phyloP scores from a whole-genome alignment of 2,329 filamentous ascomycete species.

The Ceratocystis harringtonii region DNA sequence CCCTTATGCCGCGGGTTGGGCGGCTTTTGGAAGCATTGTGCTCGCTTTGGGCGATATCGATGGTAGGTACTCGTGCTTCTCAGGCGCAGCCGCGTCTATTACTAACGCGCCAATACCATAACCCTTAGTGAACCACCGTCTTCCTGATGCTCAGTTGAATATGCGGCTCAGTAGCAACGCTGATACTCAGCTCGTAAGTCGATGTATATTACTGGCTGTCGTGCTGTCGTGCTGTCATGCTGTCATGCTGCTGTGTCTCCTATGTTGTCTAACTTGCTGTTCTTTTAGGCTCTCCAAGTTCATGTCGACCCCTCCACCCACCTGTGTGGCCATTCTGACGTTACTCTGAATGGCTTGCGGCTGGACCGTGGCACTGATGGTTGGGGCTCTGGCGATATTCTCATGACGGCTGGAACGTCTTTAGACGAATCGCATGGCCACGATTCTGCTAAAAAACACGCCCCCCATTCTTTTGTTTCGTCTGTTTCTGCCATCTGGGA shows the following conservation, averaged over 20 bases:
- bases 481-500: slow-evolving; percentile 13
- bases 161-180: slow-evolving; percentile 14
- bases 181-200: slow-evolving; percentile 12
- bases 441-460: neutral
- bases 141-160: slow-evolving; percentile 17
- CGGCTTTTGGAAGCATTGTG: neutral
- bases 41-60: neutral
- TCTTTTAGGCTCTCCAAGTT: slow-evolving; percentile 10
- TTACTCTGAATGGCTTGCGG: slow-evolving; percentile 7
- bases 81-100: neutral
- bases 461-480: neutral
- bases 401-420: neutral
- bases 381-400: slow-evolving; percentile 12
- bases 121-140: neutral
- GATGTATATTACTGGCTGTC: slow-evolving; percentile 1
- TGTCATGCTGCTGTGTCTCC: neutral
- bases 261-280: neutral
- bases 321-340: slow-evolving; percentile 14
- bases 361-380: slow-evolving; percentile 9
- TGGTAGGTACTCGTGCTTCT: neutral
- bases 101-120: neutral
- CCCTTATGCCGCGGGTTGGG: neutral
- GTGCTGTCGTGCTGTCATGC: too few species aligned
- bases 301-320: slow-evolving; percentile 7
- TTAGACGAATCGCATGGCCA: neutral